Percentiles rank a stretch among this genome's conserved stretches.
Conservation (phyloP, 768 basidiomycete species). For the Mrakia gelida region DNA sequence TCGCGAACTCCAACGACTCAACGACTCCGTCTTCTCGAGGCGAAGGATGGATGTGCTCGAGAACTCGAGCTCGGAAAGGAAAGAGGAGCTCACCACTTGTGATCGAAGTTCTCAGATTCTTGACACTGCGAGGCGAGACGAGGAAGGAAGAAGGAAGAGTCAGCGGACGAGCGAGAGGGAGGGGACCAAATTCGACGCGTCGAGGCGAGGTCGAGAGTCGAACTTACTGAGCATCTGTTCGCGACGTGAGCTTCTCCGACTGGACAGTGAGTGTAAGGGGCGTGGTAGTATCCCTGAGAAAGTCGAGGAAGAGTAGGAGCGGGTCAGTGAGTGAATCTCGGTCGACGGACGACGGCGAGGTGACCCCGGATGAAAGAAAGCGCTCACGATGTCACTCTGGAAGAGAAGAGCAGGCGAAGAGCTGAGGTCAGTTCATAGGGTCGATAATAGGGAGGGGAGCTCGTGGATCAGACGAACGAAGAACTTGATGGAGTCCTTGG, state of each 20-base stretch:
- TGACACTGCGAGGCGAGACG: not conserved
- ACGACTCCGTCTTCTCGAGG: not conserved
- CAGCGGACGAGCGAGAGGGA: no score
- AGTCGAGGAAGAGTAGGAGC: no score
- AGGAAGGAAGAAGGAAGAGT: no score
- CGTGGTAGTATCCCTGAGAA: constrained; percentile 51
- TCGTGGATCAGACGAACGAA: constrained; percentile 48
- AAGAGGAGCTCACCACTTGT: constrained; percentile 39
- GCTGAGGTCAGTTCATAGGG: not conserved
- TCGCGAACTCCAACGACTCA: no score
- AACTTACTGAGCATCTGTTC: not conserved
- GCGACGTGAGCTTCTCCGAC: constrained; percentile 8
- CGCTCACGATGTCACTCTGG: constrained; percentile 63
- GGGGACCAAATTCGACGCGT: no score
- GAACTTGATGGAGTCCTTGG: constrained; percentile 86
- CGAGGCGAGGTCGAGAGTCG: no score
- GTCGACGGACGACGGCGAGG: no score
- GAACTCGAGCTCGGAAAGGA: no score
- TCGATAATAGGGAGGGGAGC: not conserved
- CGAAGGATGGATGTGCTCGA: no score
- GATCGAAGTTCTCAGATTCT: constrained; percentile 59
- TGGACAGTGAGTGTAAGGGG: not conserved
- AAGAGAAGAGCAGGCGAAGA: not conserved
- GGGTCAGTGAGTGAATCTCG: no score
- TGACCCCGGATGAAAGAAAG: no score